Percentiles rank a stretch among this genome's conserved stretches.
Conservation (phyloP, 352 stramenopile species). For the Pythium periplocum region DNA sequence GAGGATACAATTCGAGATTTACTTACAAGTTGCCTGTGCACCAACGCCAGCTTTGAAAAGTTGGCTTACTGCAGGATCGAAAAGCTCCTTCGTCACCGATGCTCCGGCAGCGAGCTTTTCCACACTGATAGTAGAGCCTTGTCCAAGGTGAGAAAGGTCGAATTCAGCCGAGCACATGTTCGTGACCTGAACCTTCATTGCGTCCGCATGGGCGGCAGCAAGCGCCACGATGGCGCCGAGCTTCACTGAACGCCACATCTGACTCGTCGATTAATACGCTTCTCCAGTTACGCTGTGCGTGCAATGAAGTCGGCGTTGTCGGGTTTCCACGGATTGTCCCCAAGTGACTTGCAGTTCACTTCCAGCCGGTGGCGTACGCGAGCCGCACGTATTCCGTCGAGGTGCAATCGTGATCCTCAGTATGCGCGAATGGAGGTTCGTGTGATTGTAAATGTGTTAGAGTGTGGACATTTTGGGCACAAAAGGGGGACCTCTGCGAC, state of each 20-base stretch:
- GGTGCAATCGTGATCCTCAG: too few species aligned
- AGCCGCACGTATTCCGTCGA: too few species aligned
- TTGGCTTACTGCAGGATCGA: slow-evolving; percentile 3
- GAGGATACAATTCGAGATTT: not conserved
- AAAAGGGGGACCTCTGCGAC: too few species aligned
- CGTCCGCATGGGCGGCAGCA: slow-evolving; percentile 2
- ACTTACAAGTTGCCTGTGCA: slow-evolving; percentile 19
- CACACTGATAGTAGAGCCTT: slow-evolving; percentile 5
- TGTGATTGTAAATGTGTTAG: too few species aligned
- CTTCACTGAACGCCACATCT: slow-evolving; percentile 13
- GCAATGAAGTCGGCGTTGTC: too few species aligned
- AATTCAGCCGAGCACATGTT: slow-evolving; percentile 20
- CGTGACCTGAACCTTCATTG: slow-evolving; percentile 13
- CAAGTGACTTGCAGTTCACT: too few species aligned
- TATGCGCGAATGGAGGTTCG: too few species aligned
- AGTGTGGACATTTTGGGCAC: too few species aligned
- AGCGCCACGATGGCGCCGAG: slow-evolving; percentile 1
- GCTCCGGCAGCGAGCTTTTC: slow-evolving; percentile 11
- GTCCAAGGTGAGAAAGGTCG: slow-evolving; percentile 16
- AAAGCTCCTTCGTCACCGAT: slow-evolving; percentile 15
- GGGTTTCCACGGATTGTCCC: too few species aligned
- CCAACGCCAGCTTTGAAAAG: slow-evolving; percentile 20
- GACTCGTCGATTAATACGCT: too few species aligned
- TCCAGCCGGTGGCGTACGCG: too few species aligned
- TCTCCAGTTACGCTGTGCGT: too few species aligned